These are phyloP conservation scores for Penicillium antarcticum DNA, from an alignment of 495 filamentous ascomycete genomes.

Conservation along the genomic window DNA sequence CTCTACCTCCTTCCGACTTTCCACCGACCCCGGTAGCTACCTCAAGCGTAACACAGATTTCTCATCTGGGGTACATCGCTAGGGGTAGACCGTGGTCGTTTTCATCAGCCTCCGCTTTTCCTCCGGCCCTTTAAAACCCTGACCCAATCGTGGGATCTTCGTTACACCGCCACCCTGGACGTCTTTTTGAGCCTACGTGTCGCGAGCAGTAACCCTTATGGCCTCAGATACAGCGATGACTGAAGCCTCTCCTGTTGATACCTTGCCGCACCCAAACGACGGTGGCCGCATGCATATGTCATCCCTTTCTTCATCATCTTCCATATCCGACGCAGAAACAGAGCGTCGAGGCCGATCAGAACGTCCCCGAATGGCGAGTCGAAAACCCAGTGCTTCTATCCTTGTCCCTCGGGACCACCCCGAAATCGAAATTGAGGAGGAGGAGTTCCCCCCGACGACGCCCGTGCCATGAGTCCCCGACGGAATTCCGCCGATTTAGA, in stretches of 20 bases:
- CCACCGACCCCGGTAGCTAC: slow-evolving; percentile 37
- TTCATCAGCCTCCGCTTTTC: slow-evolving; percentile 10
- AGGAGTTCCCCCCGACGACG: slow-evolving; percentile 80
- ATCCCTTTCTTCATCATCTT: slow-evolving; percentile 43
- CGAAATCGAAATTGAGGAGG: slow-evolving; percentile 62
- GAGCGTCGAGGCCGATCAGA: slow-evolving; percentile 43
- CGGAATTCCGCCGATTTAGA: slow-evolving; percentile 87
- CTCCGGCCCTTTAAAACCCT: neutral
- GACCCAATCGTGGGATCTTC: neutral
- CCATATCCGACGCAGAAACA: slow-evolving; percentile 46
- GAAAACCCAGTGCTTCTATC: slow-evolving; percentile 76
- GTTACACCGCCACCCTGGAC: slow-evolving; percentile 25
- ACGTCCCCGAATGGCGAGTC: slow-evolving; percentile 54
- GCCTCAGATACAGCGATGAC: slow-evolving; percentile 39
- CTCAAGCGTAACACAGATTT: slow-evolving; percentile 46
- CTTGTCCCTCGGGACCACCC: slow-evolving; percentile 73
- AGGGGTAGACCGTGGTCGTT: slow-evolving; percentile 41
- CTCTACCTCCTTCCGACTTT: slow-evolving; percentile 7
- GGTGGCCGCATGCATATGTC: slow-evolving; percentile 42
- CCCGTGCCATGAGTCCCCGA: slow-evolving; percentile 90
- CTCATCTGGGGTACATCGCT: slow-evolving; percentile 42
- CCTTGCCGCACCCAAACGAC: slow-evolving; percentile 42
- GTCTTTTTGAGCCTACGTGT: slow-evolving; percentile 15
- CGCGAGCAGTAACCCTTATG: slow-evolving; percentile 31
- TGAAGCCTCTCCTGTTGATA: slow-evolving; percentile 42